Conservation (phyloP, 2,329 filamentous ascomycete species). For the Stylonectria norvegica region DNA sequence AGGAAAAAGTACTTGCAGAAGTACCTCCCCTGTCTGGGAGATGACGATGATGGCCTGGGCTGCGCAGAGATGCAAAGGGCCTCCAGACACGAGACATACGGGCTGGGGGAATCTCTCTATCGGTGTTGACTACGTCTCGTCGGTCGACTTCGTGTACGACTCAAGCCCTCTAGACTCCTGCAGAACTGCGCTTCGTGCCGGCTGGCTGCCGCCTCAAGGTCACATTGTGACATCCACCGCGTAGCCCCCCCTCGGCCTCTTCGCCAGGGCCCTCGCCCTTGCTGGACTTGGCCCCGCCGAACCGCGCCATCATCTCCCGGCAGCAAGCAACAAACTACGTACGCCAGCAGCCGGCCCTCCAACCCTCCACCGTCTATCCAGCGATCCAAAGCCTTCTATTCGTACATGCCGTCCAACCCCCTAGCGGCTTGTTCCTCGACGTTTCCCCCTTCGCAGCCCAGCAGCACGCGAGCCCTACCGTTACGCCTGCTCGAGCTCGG, state of each 20-base stretch:
- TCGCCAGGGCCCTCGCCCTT: too few relatives aligned
- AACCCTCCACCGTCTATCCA: neutral
- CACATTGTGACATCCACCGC: neutral
- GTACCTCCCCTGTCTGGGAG: too few relatives aligned
- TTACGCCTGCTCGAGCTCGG: conserved; percentile 4
- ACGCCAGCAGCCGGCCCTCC: neutral
- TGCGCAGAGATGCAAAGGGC: too few relatives aligned
- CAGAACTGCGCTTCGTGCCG: too few relatives aligned
- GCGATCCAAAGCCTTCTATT: conserved; percentile 8
- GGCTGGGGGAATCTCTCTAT: too few relatives aligned
- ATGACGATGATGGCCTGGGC: too few relatives aligned
- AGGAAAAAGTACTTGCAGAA: too few relatives aligned
- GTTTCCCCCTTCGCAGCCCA: conserved; percentile 3
- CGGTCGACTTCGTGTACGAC: too few relatives aligned
- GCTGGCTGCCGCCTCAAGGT: neutral
- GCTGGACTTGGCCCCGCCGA: conserved; percentile 9
- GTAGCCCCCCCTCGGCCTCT: too few relatives aligned
- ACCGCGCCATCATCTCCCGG: conserved; percentile 24
- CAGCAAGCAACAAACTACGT: conserved; percentile 6
- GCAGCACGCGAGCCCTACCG: conserved; percentile 3
- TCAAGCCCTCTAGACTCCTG: too few relatives aligned
- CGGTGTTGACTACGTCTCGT: too few relatives aligned
- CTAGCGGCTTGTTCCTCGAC: conserved; percentile 10
- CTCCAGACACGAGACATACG: too few relatives aligned
- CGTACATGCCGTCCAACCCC: conserved; percentile 13